Base-by-base conservation (phyloP, 495 filamentous ascomycete species). In the Penicillium verhagenii region DNA sequence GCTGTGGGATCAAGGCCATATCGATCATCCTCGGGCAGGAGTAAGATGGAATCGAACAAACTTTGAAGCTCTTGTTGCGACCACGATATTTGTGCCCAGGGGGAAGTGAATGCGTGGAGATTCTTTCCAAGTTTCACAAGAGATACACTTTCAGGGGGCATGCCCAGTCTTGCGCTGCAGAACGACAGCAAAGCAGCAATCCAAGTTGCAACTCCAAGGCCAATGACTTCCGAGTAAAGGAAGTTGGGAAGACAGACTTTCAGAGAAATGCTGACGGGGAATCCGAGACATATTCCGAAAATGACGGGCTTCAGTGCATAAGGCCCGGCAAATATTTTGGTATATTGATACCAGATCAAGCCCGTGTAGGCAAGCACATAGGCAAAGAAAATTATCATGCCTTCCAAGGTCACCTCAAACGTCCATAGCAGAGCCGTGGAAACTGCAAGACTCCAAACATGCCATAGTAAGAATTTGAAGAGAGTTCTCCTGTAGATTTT, bases 271-370 rank as follows among this genome's bases (percentile, higher is more conserved):
- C 80, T 81, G 11, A 79, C 25, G 1, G 78, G 68, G 26, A 85
- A 61, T 5, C 81, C 82, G 16, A 81, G 48, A 9, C 72, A 29
- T 6, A 74, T 64, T 24, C 79, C 79, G 11, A 70, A 55, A 5
- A 82, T 50, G 20, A 84, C 68, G 0, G 80, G 78, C 50, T 76
- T 79, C 28, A 82, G 62, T 1, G 79, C 80, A 43, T 80, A 71
- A 13, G 78, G 75, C 1, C 81, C 82, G 14, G 77, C 72, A 61
- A 83, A 85, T 44, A 85, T 82, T 50, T 81, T 80, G 56, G 80
- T 83, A 64, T 83, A 84, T 61, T 84, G 80, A 54, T 83, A 83
- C 71, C 79, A 82, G 33, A 84, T 71, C 46, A 84, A 65, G 24
- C 82, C 82, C 10, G 79, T 79, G 61, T 85, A 85, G 28, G 82